phyloP scores from a whole-genome alignment of 1,139 yeast genomes.

The Scheffersomyces stambukii region DNA sequence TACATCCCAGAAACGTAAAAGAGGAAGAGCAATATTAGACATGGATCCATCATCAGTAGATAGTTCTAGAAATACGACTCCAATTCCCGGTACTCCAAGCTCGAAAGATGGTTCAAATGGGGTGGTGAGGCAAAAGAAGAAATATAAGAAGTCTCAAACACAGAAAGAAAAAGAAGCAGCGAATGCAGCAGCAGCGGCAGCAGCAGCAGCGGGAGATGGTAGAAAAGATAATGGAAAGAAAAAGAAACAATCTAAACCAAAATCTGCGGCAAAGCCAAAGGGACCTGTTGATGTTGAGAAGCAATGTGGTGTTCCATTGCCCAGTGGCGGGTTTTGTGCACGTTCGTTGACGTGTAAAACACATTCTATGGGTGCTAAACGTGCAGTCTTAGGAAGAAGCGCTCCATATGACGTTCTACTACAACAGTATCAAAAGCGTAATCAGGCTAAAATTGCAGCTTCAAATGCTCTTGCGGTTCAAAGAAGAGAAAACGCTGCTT shows the following conservation, averaged over 20 bases:
- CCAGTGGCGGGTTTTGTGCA: conserved; percentile 92
- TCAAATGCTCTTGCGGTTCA: conserved; percentile 67
- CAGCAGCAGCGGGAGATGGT: conserved; percentile 32
- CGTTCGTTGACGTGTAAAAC: conserved; percentile 94
- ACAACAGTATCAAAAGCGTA: conserved; percentile 86
- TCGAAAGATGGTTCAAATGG: conserved; percentile 12
- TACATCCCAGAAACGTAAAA: conserved; percentile 24
- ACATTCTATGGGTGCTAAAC: conserved; percentile 96
- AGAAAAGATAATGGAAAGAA: conserved; percentile 39
- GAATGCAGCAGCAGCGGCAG: conserved; percentile 44
- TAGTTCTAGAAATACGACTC: conserved; percentile 38
- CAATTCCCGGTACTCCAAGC: conserved; percentile 20
- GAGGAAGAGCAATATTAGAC: conserved; percentile 24
- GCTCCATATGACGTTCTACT: conserved; percentile 86
- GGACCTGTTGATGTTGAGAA: conserved; percentile 91
- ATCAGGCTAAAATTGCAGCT: conserved; percentile 86
- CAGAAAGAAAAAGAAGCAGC: conserved; percentile 48
- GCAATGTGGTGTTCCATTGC: conserved; percentile 94
- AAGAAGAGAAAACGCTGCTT: conserved; percentile 43
- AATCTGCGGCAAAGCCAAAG: conserved; percentile 54
- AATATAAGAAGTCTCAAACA: conserved; percentile 41
- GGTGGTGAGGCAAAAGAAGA: conserved; percentile 35
- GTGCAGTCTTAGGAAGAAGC: conserved; percentile 90
- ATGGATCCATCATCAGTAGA: conserved; percentile 40
- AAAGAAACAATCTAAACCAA: conserved; percentile 45